phyloP scores from a whole-genome alignment of 805 yeast species.

The Saccharomycodes ludwigii region DNA sequence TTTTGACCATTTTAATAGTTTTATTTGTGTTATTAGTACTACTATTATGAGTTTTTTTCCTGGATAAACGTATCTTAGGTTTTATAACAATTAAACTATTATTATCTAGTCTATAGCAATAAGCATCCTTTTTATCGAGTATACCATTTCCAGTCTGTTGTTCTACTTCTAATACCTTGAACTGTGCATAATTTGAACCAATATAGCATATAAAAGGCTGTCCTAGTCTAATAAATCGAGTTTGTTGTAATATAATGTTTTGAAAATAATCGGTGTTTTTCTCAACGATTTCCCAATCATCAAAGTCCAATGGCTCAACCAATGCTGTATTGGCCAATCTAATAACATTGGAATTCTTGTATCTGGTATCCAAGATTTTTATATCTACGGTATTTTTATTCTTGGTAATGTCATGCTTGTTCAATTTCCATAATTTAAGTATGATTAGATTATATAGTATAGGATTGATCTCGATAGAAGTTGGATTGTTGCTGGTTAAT shows the following conservation, averaged over 20 bases:
- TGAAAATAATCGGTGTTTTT: slow-evolving; percentile 69
- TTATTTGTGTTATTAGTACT: too few species aligned
- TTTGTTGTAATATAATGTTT: slow-evolving; percentile 60
- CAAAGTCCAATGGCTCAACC: slow-evolving; percentile 62
- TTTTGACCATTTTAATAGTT: too few species aligned
- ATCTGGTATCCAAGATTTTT: too few species aligned
- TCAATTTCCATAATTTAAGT: too few species aligned
- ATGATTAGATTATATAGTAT: too few species aligned
- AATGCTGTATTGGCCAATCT: slow-evolving; percentile 41
- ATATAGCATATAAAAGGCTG: slow-evolving; percentile 63
- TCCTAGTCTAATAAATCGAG: slow-evolving; percentile 54
- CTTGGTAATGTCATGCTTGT: too few species aligned
- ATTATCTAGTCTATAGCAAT: slow-evolving; percentile 35
- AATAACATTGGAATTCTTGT: slow-evolving; percentile 8
- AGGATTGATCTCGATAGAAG: slow-evolving; percentile 14
- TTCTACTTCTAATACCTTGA: slow-evolving; percentile 37
- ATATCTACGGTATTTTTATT: too few species aligned
- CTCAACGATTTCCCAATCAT: slow-evolving; percentile 90
- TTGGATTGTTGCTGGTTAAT: slow-evolving; percentile 2
- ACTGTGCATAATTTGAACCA: slow-evolving; percentile 44
- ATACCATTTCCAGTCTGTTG: slow-evolving; percentile 21
- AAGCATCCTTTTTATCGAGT: slow-evolving; percentile 28
- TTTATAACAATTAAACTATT: slow-evolving; percentile 58
- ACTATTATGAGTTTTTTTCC: slow-evolving; percentile 14
- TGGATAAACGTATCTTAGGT: slow-evolving; percentile 40